Base-by-base conservation (phyloP, 1,284 basidiomycete species). In the Cryptococcus maquisensis region DNA sequence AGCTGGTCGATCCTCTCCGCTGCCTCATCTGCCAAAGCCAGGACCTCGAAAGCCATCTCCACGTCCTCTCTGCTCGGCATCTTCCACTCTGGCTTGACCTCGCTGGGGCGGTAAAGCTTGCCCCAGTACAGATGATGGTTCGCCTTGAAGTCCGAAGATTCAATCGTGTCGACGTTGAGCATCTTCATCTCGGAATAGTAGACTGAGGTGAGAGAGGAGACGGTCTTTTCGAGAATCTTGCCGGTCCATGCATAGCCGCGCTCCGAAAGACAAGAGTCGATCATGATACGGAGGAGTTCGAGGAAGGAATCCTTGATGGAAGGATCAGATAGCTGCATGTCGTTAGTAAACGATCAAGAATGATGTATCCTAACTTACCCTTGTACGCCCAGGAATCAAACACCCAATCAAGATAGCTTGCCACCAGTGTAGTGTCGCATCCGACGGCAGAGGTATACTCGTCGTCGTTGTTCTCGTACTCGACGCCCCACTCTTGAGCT, bases 381-480 rank as follows among this genome's bases (percentile, higher is more conserved):
- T 50, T 8, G 71, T 49, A 21, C 68, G 60, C 9, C 70, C 67
- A 9, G 69, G 67, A 15, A 71, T 64, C 13, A 74, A 61, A 45
- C 66, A 61, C 21, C 69, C 68, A 52, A 67, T 66, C 37, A 73
- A 47, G 42, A 73, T 70, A 3, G 60, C 73, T 54, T 66, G 72
- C 63, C 49, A 93, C 91, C 94, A 98, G 73, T 97, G 93, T 50
- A 98, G 79, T 1, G 90, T 87, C 2, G 91, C 93, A 67, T 98
- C 95, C 6, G 89, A 89, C 4, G 90, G 84, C 2, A 90, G 81
- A 0, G 90, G 87, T 18, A 84, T 82, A 60, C 87, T 84, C 6
- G 84, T 85, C 0, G 91, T 93, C 3, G 86, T 86, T 2, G 93
- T 98, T 8, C 91, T 97, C 36, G 86, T 81, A 55, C 88, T 90